Evolutionary conservation across 1,284 basidiomycete species (phyloP).

Genomic region (Psilocybe mexicana): DNA sequence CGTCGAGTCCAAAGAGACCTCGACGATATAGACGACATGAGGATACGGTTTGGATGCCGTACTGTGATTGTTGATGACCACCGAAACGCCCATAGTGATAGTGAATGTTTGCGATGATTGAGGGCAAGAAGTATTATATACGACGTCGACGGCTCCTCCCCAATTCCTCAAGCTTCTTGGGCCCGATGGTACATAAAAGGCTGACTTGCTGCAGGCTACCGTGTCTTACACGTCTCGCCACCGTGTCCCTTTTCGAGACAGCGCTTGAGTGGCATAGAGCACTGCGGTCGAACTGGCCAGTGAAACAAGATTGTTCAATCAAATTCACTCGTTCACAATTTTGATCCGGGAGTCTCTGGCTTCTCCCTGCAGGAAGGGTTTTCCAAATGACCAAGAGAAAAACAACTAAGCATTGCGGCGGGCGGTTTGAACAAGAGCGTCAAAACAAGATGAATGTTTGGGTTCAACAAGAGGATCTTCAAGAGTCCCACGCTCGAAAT

Average conservation of each 20-base stretch:
- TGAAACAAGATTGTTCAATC: not conserved
- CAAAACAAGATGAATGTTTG: slow-evolving; percentile 3
- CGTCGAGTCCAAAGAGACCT: slow-evolving; percentile 33
- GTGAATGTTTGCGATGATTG: not conserved
- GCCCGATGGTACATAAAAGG: not conserved
- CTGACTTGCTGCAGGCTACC: not conserved
- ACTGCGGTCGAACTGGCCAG: not conserved
- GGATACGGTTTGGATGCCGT: slow-evolving; percentile 47
- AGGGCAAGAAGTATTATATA: not conserved
- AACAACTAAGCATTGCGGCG: not conserved
- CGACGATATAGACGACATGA: slow-evolving; percentile 47
- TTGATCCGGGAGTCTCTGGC: not conserved
- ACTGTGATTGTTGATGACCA: slow-evolving; percentile 42
- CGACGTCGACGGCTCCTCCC: not conserved
- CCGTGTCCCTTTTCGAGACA: not conserved
- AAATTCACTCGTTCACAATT: not conserved
- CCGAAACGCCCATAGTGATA: slow-evolving; percentile 14
- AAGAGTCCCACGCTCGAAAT: not conserved
- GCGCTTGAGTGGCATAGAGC: not conserved
- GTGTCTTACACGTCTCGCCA: not conserved
- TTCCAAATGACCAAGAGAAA: not conserved
- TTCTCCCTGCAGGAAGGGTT: no score
- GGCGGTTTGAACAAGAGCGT: not conserved
- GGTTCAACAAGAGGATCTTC: not conserved
- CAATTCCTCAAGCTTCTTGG: not conserved